A percentile compares a stretch with the other conserved stretches of the same genome.
These are phyloP conservation scores for Clitopilus passeckerianus DNA, from an alignment of 768 basidiomycete species.

Conservation along the genomic window DNA sequence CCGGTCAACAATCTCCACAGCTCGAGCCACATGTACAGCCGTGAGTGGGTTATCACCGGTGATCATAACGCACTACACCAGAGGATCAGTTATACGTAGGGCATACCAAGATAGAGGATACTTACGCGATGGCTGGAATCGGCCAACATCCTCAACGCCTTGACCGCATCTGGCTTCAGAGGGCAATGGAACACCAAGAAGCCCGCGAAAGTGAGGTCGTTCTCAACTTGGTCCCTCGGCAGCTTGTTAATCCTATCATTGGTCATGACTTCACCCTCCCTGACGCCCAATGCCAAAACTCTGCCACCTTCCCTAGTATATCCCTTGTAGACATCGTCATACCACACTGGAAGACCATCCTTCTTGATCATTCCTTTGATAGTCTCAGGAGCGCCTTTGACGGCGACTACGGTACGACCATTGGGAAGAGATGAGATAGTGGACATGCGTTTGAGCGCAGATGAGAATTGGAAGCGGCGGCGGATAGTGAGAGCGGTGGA, in stretches of 20 bases:
- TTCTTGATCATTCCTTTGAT: conserved; percentile 79
- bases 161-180: conserved; percentile 88
- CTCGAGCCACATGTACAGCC: conserved; percentile 90
- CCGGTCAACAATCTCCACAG: conserved; percentile 96
- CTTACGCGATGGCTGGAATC: conserved; percentile 95
- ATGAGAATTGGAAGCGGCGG: conserved; percentile 96
- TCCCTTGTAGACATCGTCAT: conserved; percentile 94
- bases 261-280: conserved; percentile 70
- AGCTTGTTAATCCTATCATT: conserved; percentile 85
- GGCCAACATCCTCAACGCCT: conserved; percentile 87
- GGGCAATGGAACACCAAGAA: conserved; percentile 99
- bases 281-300: conserved; percentile 87
- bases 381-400: conserved; percentile 98
- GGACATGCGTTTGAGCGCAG: conserved; percentile 96
- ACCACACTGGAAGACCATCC: conserved; percentile 61
- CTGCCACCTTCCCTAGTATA: conserved; percentile 91
- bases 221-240: conserved; percentile 78
- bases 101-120: conserved; percentile 8
- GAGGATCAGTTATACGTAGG: conserved; percentile 2
- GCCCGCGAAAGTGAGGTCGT: conserved; percentile 77
- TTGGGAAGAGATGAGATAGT: conserved; percentile 69
- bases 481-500: conserved; percentile 66
- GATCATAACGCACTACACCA: conserved; percentile 90
- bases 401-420: conserved; percentile 60
- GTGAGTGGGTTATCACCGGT: conserved; percentile 98